Base-by-base conservation (phyloP, 2,329 filamentous ascomycete genomes). In the Claviceps spartinae region DNA sequence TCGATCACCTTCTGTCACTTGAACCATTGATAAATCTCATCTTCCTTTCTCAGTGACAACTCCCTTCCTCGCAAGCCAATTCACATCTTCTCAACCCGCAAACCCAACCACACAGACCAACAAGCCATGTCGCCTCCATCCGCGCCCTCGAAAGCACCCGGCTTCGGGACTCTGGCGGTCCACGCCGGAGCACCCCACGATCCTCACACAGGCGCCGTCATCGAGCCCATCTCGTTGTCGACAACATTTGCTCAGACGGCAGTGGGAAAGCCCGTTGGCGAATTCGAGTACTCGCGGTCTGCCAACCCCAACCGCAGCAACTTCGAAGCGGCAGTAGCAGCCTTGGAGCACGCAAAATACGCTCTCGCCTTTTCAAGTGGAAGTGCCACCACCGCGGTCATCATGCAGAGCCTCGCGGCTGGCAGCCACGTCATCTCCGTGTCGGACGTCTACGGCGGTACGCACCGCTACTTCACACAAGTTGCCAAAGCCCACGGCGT, bases 381-480 rank as follows among this genome's bases (percentile, higher is more conserved):
- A 61, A 95, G 88, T 59, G 91, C 93, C 44, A 89, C 93, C 51
- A 98, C 93, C 0, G 91, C 93, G 55, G 88, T 81, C 60, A 88
- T 98, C 63, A 81, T 98, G 54, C 93, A 97, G 72, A 93, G 87
- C 60, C 80, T 98, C 53, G 89, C 91, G 24, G 78, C 86, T 13
- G 90, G 89, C 56, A 93, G 88, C 47, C 93, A 98, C 72, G 88
- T 98, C 62, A 84, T 98, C 61, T 96, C 89, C 55, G 88, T 98
- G 47, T 95, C 89, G 46, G 93, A 98, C 68, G 90, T 98, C 61
- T 98, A 98, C 69, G 93, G 93, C 60, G 93, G 93, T 61, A 98
- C 93, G 43, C 93, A 98, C 73, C 81, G 93, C 63, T 98, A 98
- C 76, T 98, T 98, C 76, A 98, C 93, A 58, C 90, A 96, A 72